Evolutionary conservation across 139 green algal genomes (phyloP), one percentile per base, ranked within the genome.

Genomic region (Coccomyxa sp.): DNA sequence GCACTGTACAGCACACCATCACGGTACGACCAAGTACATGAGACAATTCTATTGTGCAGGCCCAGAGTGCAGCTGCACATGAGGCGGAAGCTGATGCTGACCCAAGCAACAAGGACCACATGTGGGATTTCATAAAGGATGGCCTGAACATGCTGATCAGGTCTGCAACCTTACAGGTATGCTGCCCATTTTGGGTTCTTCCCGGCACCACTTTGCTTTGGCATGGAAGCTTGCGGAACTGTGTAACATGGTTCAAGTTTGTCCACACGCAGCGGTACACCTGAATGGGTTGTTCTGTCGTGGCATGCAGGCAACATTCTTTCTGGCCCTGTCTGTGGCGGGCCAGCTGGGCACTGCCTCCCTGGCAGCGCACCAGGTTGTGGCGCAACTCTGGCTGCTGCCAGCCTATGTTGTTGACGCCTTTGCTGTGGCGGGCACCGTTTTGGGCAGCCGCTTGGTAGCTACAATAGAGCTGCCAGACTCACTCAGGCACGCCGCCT

Each of bases 391-490:
- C 9, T 94, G 90, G 90, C 77, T 91, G 27, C 58, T 92, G 24
- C 82, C 85, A 27, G 70, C 54, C 14, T 94, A 94, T 72, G 41
- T 87, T 16, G 86, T 90, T 18, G 90, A 94, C 78, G 90, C 88
- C 8, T 93, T 94, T 81, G 90, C 90, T 34, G 91, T 82, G 6
- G 88, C 86, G 5, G 90, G 84, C 37, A 94, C 91, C 38, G 89
- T 94, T 34, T 74, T 93, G 36, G 90, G 90, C 55, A 87, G 75
- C 36, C 74, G 82, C 9, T 81, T 89, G 29, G 73, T 39, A 18
- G 50, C 50, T 6, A 64, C 22, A 22, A 1, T 22, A 1, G 50
- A 64, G 22, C 50, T 22, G 5, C 18, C 27, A 4, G 50, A n/a
- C 50, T 64, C 50, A 64, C 50, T 31, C 18, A 22, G 22, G 50